These are phyloP conservation scores for Striga asiatica DNA, from an alignment of 257 asterid species.

Conservation along the genomic window DNA sequence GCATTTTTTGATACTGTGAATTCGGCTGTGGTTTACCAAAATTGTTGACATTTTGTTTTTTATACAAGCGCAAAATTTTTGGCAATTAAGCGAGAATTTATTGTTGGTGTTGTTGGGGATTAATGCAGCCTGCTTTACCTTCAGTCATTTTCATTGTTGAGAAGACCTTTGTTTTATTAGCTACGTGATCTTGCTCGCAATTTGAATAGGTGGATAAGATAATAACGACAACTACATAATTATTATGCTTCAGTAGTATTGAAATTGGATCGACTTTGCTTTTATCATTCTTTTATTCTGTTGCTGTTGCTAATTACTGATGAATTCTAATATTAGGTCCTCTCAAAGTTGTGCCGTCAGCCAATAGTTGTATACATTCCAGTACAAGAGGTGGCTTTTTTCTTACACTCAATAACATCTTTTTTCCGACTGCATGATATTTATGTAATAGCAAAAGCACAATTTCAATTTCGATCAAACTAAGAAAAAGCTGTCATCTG, in stretches of 20 bases:
- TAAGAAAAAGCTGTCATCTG: too few relatives aligned
- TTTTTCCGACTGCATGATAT: too few relatives aligned
- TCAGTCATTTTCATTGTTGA: too few relatives aligned
- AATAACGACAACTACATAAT: neutral
- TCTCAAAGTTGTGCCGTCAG: slow-evolving; percentile 81
- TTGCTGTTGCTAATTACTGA: neutral
- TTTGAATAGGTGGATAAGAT: too few relatives aligned
- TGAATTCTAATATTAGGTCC: slow-evolving; percentile 35
- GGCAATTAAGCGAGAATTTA: neutral
- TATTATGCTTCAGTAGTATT: neutral
- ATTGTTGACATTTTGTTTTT: neutral
- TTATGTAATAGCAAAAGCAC: neutral
- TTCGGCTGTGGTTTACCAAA: too few relatives aligned
- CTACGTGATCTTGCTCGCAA: too few relatives aligned
- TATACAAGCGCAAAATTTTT: neutral
- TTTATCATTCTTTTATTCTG: neutral
- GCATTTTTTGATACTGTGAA: neutral
- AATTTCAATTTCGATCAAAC: too few relatives aligned
- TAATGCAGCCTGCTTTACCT: too few relatives aligned
- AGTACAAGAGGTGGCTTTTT: slow-evolving; percentile 76
- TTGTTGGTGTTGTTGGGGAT: too few relatives aligned
- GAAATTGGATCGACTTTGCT: neutral
- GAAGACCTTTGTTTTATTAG: too few relatives aligned
- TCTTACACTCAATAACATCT: slow-evolving; percentile 13
- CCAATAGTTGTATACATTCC: slow-evolving; percentile 84